Conservation (phyloP, 2,329 filamentous ascomycete genomes). For the Rhexocercosporidium sp. region DNA sequence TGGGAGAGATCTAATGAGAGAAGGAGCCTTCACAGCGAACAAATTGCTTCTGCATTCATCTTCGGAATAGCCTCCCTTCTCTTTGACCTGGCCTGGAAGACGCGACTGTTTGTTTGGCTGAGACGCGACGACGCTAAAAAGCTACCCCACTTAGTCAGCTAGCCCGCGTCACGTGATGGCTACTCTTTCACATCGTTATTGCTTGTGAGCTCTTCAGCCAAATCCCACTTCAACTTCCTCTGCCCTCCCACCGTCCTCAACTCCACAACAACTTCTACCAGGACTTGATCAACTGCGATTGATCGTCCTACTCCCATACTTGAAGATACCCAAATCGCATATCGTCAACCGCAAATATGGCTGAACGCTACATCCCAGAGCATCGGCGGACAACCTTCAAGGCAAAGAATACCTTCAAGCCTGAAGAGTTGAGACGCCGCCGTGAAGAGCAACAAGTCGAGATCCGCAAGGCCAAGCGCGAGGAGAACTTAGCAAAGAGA, state of each 20-base stretch:
- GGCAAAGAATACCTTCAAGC: slow-evolving; percentile 99
- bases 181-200: not conserved
- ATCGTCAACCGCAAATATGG: slow-evolving; percentile 62
- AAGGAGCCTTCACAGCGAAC: not conserved
- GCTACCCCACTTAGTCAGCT: slow-evolving; percentile 18
- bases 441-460: slow-evolving; percentile 99
- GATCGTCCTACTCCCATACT: slow-evolving; percentile 21
- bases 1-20: not conserved
- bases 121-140: slow-evolving; percentile 27
- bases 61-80: not conserved
- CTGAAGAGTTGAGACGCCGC: slow-evolving; percentile 95
- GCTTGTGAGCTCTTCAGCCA: slow-evolving; percentile 9
- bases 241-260: slow-evolving; percentile 17
- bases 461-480: slow-evolving; percentile 97
- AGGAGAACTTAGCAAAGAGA: slow-evolving; percentile 98
- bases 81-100: not conserved
- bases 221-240: slow-evolving; percentile 27
- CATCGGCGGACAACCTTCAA: slow-evolving; percentile 99
- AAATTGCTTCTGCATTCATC: not conserved
- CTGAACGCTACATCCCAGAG: slow-evolving; percentile 98
- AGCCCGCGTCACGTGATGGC: slow-evolving; percentile 25
- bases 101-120: slow-evolving; percentile 11
- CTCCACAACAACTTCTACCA: slow-evolving; percentile 21
- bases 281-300: slow-evolving; percentile 26
- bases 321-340: slow-evolving; percentile 21